Base-by-base conservation (phyloP, 768 basidiomycete species). In the Rossbeevera mucosa region DNA sequence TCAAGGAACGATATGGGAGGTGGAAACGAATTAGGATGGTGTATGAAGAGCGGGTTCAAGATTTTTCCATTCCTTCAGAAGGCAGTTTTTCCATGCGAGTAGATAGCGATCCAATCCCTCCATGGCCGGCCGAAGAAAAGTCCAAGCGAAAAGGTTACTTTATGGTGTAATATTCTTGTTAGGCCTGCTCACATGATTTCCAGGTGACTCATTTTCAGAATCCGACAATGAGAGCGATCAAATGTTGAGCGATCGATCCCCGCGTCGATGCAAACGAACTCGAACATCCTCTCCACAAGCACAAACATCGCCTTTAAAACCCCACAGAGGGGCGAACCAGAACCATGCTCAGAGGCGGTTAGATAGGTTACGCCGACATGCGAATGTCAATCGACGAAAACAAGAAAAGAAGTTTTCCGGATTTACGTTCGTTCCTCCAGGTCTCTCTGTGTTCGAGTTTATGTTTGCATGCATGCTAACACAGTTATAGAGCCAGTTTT, bases 111-210 rank as follows among this genome's bases (percentile, higher is more conserved):
- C 56, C 54, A n/a, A 47, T 54, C 24, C 22, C 48, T 26, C 50
- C 62, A 40, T 55, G 60, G 38, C 63, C 65, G 9, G 61, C 66
- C 7, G 69, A 72, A 41, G 64, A 56, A 21, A 47, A 47, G 7
- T 44, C 53, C 18, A 81, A 82, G 63, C 79, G 82, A 45, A 78
- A 79, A 72, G 75, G 82, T 82, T 20, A n/a, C 59, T 51, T 44
- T 40, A 22, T 47, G 16, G 24, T 11, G 1, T 30, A 45, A 26
- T 7, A 18, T 14, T 21, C 21, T 30, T 7, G 5, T 20, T 14
- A 16, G 45, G 24, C 11, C 31, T 52, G 29, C 55, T 58, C 9
- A 63, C 22, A 45, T 25, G 2, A 12, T 12, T 24, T 22, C 9
- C 24, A 69, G 61, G 48, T 3, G 28, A 50, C 20, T 29, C 42